Evolutionary conservation across 2,329 filamentous ascomycete genomes (phyloP), one percentile per base, ranked within the genome.

Genomic region (Pseudogymnoascus sp.): DNA sequence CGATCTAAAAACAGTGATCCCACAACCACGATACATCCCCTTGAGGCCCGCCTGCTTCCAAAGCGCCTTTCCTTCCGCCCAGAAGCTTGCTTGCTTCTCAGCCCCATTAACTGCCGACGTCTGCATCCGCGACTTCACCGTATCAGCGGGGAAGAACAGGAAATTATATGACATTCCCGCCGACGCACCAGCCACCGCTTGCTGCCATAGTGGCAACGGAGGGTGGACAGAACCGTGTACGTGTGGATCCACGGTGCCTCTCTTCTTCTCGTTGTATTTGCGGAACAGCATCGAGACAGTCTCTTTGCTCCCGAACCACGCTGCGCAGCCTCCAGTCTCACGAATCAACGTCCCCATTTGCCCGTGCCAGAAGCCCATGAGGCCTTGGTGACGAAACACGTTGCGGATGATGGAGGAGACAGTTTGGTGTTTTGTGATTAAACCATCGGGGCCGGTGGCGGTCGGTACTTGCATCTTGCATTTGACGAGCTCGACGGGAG

Each of bases 131-230:
- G 90, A 96, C 78, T 99, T 99, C 79, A 99, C 89, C 0, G 95
- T 99, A 74, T 99, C 95, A 59, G 95, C 95, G 0, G 95, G 95
- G 74, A 95, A 99, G 80, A 97, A 97, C 21, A 96, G 78, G 73
- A 97, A 97, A 74, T 99, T 99, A 78, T 99, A 99, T 37, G 87
- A 88, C 78, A 97, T 90, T 61, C 95, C 95, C 3, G 93, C 95
- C 6, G 87, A 85, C 2, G 93, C 93, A 43, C 93, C 93, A 1
- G 93, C 90, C 18, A 91, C 73, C 71, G 96, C 91, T 74, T 96
- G 92, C 76, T 97, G 91, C 82, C 89, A 90, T 4, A 97, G 75
- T 4, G 91, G 89, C 8, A 97, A 78, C 0, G 86, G 80, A 58
- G 82, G 77, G 67, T 64, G 18, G 64, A 62, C 6, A 2, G 33